phyloP scores from a whole-genome alignment of 306 rosid species.

The Cicer yamashitae region DNA sequence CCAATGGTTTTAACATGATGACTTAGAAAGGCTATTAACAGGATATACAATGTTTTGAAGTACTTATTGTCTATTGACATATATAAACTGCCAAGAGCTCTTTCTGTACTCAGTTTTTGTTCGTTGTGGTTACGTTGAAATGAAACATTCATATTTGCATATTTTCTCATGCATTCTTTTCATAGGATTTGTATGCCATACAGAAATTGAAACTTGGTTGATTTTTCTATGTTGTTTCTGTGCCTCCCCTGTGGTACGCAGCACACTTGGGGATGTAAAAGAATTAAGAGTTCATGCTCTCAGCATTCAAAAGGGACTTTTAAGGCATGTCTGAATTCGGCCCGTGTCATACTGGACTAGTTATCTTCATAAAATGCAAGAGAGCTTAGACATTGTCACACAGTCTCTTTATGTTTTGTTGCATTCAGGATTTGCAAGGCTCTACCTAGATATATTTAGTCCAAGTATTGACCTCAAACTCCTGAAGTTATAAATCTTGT shows the following conservation, averaged over 20 bases:
- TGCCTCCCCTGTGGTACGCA: background rate
- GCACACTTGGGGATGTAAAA: background rate
- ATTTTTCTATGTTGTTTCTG: background rate
- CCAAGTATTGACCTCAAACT: background rate
- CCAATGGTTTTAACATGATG: background rate
- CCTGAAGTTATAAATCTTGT: background rate
- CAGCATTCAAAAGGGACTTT: background rate
- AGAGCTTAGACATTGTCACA: background rate
- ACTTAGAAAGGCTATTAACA: background rate
- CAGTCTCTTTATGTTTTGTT: background rate
- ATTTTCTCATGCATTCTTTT: background rate
- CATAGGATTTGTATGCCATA: background rate
- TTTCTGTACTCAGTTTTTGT: background rate
- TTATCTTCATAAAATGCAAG: background rate
- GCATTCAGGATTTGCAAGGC: background rate
- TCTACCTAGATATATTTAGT: background rate
- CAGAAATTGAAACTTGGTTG: background rate
- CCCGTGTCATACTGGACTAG: background rate
- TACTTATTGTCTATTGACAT: background rate
- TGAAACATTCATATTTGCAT: background rate
- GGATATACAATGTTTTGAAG: background rate
- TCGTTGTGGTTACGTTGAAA: background rate
- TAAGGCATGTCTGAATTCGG: background rate
- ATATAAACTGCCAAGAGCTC: background rate
- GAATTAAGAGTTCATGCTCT: background rate